These are phyloP conservation scores for Rhodamnia argentea DNA, from an alignment of 345 rosid genomes.

Conservation along the genomic window DNA sequence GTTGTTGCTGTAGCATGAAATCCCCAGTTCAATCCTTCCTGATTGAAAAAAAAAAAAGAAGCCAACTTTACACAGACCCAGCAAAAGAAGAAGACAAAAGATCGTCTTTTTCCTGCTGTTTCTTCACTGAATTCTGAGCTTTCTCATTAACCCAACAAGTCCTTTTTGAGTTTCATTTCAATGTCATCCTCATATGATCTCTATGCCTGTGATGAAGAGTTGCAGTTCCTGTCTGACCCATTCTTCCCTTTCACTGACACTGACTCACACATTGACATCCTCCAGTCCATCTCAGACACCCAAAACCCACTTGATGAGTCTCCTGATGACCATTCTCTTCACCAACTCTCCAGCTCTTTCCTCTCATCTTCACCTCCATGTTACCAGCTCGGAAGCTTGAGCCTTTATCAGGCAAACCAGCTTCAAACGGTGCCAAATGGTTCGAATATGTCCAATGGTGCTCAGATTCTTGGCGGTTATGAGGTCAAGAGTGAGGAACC, in stretches of 20 bases:
- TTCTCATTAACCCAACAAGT: background rate
- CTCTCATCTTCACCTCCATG: slow-evolving; percentile 64
- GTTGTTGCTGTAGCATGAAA: too few relatives aligned
- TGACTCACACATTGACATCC: background rate
- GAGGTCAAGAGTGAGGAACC: background rate
- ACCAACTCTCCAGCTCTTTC: background rate
- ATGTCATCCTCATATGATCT: background rate
- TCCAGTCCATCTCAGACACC: background rate
- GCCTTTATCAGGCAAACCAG: background rate
- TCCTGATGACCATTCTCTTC: background rate
- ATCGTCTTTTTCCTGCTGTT: background rate
- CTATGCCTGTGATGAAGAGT: background rate
- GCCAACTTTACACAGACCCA: background rate
- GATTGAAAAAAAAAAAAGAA: too few relatives aligned
- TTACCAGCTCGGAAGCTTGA: slow-evolving; percentile 31
- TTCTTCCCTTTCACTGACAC: background rate
- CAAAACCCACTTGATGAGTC: background rate
- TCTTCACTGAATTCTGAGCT: background rate
- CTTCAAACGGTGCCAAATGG: background rate
- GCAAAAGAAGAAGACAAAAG: background rate
- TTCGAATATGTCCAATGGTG: slow-evolving; percentile 20
- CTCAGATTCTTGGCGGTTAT: slow-evolving; percentile 2
- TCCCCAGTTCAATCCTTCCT: too few relatives aligned
- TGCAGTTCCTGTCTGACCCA: background rate
- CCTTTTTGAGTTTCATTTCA: background rate